Evolutionary conservation across 805 yeast genomes (phyloP).

Genomic region (Candida verbasci): DNA sequence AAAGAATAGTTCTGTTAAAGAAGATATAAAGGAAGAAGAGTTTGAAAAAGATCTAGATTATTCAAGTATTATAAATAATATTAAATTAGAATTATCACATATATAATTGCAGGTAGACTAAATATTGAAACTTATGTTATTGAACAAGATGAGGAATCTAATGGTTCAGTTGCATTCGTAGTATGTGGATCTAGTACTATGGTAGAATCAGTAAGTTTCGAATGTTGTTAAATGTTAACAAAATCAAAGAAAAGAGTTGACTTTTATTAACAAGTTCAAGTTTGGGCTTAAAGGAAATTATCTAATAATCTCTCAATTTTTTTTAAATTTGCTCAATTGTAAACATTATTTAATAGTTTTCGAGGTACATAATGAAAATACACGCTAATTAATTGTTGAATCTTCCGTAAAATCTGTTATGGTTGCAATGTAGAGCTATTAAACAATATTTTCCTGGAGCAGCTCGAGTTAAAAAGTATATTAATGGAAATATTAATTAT

Average conservation of each 20-base stretch:
- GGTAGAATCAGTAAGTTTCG: conserved; percentile 52
- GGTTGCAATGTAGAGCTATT: too few relatives aligned
- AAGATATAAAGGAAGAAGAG: neutral
- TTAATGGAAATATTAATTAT: too few relatives aligned
- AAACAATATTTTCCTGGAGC: too few relatives aligned
- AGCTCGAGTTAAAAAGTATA: too few relatives aligned
- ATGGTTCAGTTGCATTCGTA: conserved; percentile 47
- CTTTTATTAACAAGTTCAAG: conserved; percentile 69
- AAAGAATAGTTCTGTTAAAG: neutral
- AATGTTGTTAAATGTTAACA: conserved; percentile 38
- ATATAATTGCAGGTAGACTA: conserved; percentile 48
- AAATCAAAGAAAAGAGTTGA: conserved; percentile 49
- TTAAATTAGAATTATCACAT: conserved; percentile 20
- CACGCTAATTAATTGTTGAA: too few relatives aligned
- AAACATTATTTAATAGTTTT: too few relatives aligned
- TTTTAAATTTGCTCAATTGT: too few relatives aligned
- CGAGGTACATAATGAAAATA: too few relatives aligned
- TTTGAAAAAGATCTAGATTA: too few relatives aligned
- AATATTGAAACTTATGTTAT: conserved; percentile 34
- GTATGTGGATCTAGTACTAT: conserved; percentile 61
- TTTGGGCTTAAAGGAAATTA: too few relatives aligned
- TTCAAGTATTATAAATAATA: neutral
- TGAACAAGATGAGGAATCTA: conserved; percentile 30
- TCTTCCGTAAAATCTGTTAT: too few relatives aligned
- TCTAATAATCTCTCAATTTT: too few relatives aligned